These are phyloP conservation scores for Neurospora sp. DNA, from an alignment of 495 filamentous ascomycete species.

Conservation along the genomic window DNA sequence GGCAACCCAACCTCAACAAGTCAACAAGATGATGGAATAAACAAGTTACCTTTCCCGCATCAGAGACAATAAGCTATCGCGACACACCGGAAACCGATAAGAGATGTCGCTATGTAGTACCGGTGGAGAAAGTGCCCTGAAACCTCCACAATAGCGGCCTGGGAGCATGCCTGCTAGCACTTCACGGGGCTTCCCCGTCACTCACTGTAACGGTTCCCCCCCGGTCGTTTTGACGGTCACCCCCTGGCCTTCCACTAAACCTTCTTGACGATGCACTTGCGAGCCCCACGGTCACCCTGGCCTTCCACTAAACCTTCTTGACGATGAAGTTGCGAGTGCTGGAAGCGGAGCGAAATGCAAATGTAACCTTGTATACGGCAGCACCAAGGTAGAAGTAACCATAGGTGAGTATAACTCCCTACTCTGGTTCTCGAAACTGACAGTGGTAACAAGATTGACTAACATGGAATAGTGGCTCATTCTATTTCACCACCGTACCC, in stretches of 20 bases:
- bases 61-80: neutral
- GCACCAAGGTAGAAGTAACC: neutral
- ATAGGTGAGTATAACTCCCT: neutral
- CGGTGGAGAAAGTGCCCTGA: neutral
- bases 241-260: neutral
- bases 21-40: neutral
- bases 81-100: neutral
- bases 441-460: neutral
- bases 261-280: neutral
- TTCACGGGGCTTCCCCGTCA: neutral
- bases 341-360: neutral
- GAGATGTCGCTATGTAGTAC: neutral
- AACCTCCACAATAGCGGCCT: neutral
- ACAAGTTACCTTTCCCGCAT: neutral
- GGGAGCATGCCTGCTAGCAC: neutral
- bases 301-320: neutral
- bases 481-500: neutral
- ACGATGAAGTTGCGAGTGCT: neutral
- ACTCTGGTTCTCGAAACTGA: neutral
- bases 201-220: neutral
- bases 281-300: neutral
- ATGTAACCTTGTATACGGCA: neutral
- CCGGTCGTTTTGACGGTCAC: neutral
- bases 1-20: neutral
- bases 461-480: neutral